These are phyloP conservation scores for Centella asiatica DNA, from an alignment of 129 eudicot species.

Conservation along the genomic window DNA sequence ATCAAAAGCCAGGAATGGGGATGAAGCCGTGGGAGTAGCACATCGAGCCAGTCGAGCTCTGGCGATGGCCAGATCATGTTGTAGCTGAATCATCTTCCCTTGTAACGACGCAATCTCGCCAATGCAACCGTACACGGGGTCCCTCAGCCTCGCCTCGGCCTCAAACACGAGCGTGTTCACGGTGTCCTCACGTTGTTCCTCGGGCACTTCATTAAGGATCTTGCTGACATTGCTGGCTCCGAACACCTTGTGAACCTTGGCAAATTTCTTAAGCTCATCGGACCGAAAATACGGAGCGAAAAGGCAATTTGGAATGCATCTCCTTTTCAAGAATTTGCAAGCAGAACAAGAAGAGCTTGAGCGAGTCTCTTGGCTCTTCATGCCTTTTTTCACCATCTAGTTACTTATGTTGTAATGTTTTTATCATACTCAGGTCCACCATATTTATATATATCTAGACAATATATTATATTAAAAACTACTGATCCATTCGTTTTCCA, in stretches of 20 bases:
- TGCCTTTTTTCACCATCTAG: constrained; percentile 19
- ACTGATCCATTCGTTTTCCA: too few species aligned
- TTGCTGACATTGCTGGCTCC: constrained; percentile 93
- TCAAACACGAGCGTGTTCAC: constrained; percentile 78
- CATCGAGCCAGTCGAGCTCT: constrained; percentile 54
- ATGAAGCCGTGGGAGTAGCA: constrained; percentile 23
- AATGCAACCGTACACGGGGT: constrained; percentile 96
- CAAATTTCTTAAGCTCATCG: constrained; percentile 73
- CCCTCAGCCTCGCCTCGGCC: constrained; percentile 80
- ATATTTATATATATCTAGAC: neutral
- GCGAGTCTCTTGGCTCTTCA: constrained; percentile 72
- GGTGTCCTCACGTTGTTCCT: constrained; percentile 66
- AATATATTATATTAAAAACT: too few species aligned
- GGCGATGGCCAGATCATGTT: constrained; percentile 76
- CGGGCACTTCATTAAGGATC: constrained; percentile 76
- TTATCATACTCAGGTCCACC: neutral
- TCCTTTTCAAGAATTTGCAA: constrained; percentile 82
- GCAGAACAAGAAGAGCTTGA: constrained; percentile 94
- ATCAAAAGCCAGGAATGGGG: constrained; percentile 29
- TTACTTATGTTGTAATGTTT: neutral
- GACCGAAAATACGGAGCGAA: constrained; percentile 82
- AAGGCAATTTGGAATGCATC: constrained; percentile 61
- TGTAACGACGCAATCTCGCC: constrained; percentile 84
- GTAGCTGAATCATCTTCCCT: constrained; percentile 63
- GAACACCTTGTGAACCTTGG: constrained; percentile 87